Evolutionary conservation across 208 protist genomes (phyloP).

Genomic region (Naegleria gruberi): DNA sequence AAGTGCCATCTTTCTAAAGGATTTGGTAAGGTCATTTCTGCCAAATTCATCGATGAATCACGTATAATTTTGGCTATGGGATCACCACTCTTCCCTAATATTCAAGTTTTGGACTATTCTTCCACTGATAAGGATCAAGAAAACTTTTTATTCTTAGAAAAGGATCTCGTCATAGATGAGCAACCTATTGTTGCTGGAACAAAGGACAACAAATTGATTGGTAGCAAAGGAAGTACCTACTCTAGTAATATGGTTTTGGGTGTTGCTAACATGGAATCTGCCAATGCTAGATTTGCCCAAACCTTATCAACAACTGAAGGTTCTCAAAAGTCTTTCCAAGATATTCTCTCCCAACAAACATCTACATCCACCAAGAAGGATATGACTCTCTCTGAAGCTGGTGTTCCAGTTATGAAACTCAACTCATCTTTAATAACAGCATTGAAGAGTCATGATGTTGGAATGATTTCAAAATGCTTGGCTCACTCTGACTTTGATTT

Average conservation of each 20-base stretch:
- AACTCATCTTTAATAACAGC: background rate
- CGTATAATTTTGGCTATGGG: background rate
- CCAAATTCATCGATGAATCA: background rate
- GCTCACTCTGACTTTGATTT: background rate
- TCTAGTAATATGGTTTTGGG: background rate
- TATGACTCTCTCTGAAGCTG: background rate
- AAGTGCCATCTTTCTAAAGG: background rate
- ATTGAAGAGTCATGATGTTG: background rate
- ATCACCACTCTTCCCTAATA: background rate
- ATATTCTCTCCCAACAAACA: background rate
- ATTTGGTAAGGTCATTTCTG: background rate
- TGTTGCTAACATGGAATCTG: background rate
- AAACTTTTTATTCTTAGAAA: background rate
- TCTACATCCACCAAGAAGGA: background rate
- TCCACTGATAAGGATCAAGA: background rate
- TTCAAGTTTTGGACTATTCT: background rate
- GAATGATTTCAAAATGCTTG: background rate
- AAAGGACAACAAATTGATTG: background rate
- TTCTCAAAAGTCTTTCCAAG: background rate
- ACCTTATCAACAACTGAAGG: background rate
- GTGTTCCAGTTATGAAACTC: background rate
- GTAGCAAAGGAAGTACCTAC: background rate
- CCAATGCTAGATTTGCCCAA: background rate
- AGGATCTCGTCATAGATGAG: background rate
- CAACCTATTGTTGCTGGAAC: background rate